Evolutionary conservation across 1,284 basidiomycete species (phyloP), one percentile per base, ranked within the genome.

Genomic region (Boletus smithii): DNA sequence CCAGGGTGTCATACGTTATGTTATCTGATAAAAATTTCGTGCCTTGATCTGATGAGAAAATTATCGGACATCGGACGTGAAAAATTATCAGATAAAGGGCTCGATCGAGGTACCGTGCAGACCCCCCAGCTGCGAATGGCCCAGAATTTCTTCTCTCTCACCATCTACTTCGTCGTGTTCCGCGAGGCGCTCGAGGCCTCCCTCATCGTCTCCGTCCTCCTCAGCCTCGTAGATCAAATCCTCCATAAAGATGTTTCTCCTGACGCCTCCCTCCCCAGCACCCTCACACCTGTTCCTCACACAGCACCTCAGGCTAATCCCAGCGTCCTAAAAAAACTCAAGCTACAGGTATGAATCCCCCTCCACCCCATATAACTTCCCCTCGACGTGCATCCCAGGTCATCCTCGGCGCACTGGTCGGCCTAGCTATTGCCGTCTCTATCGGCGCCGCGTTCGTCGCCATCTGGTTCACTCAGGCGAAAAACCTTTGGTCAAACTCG

Each of bases 161-260:
- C 88, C 60, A 87, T 91, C 54, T 92, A 90, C 72, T 90, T 94
- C 76, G 91, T 93, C 66, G 80, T 91, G 61, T 89, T 94, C 58
- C 81, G 92, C 54, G 91, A 95, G 75, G 85, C 88, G 2, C 77
- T 95, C 54, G 91, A 95, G 72, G 88, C 90, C 8, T 83, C 82
- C 43, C 87, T 95, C 71, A 91, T 95, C 74, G 72, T 94, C 69
- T 89, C 90, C 8, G 88, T 93, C 52, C 79, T 95, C 43, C 81
- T 94, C 33, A 83, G 88, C 54, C 82, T 95, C 55, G 84, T 89
- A 40, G 81, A 92, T 59, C 89, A 92, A 59, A 82, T 94, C 56
- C 75, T 83, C 3, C 62, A 76, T 54, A 71, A 75, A 2, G 49
- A 49, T 4, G n/a, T n/a, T 24, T n/a, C n/a, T n/a, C n/a, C n/a